These are phyloP conservation scores for Pythium dissotocum DNA, from an alignment of 352 stramenopile species.

Conservation along the genomic window DNA sequence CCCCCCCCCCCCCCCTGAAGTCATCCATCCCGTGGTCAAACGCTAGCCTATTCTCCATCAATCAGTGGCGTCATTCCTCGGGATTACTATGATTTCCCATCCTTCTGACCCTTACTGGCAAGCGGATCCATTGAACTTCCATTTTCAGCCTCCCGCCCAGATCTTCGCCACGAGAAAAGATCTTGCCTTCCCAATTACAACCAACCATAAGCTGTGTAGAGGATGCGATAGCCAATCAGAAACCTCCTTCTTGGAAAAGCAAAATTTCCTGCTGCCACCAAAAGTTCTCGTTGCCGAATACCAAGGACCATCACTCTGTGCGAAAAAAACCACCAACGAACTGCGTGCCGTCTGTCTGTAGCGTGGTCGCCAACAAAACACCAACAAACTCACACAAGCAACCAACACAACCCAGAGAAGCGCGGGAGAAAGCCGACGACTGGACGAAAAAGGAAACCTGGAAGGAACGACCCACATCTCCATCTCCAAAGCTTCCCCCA, in stretches of 20 bases:
- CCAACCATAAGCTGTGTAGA: neutral
- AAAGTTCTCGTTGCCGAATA: neutral
- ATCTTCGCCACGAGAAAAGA: neutral
- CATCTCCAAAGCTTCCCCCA: neutral
- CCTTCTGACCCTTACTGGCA: neutral
- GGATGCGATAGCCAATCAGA: neutral
- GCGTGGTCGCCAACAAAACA: slow-evolving; percentile 1
- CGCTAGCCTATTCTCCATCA: neutral
- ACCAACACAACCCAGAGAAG: slow-evolving; percentile 13
- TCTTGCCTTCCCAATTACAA: neutral
- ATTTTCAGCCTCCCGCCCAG: neutral
- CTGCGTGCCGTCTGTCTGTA: slow-evolving; percentile 3
- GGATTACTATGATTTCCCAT: neutral
- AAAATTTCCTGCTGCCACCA: neutral
- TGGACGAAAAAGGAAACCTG: slow-evolving; percentile 7
- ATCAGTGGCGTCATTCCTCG: neutral
- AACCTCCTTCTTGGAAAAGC: neutral
- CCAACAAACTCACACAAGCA: neutral
- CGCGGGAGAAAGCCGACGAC: slow-evolving; percentile 12
- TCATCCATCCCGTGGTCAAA: too few species aligned
- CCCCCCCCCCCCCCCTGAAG: too few species aligned
- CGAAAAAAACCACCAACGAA: slow-evolving; percentile 21
- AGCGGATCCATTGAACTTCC: neutral
- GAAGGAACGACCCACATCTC: slow-evolving; percentile 1
- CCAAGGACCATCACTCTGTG: slow-evolving; percentile 25